A percentile compares a stretch with the other conserved stretches of the same genome.
Evolutionary conservation across 2,329 filamentous ascomycete genomes (phyloP).

Genomic region (Ceratocystis ficicola): DNA sequence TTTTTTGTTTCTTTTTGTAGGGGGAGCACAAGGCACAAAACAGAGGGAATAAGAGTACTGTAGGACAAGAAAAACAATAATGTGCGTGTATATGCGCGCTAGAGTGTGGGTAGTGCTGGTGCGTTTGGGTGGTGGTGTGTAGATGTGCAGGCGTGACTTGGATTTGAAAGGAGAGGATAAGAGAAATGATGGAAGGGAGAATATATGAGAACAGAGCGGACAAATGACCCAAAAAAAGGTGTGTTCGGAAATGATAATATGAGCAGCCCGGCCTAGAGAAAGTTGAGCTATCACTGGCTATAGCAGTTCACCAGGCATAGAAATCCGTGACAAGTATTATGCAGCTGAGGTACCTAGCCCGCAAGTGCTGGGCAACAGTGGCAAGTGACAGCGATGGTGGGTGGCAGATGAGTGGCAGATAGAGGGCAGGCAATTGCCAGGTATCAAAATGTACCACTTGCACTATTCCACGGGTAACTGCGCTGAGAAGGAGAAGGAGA

Average conservation of each 20-base stretch:
- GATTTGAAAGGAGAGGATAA: neutral
- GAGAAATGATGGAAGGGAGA: neutral
- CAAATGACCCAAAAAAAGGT: constrained; percentile 4
- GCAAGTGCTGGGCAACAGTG: neutral
- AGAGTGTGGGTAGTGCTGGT: neutral
- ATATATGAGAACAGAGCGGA: neutral
- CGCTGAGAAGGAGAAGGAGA: neutral
- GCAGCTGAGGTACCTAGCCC: too few species aligned
- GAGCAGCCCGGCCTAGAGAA: too few species aligned
- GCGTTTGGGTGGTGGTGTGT: neutral
- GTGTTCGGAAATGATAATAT: too few species aligned
- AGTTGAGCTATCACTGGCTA: too few species aligned
- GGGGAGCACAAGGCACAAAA: neutral
- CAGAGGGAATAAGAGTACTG: neutral
- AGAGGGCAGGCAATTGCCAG: neutral
- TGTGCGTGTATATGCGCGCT: neutral
- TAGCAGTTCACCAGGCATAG: too few species aligned
- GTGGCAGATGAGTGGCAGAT: neutral
- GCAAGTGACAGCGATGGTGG: neutral
- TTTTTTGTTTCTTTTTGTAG: neutral
- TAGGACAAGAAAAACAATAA: neutral
- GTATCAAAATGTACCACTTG: neutral
- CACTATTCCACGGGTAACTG: neutral
- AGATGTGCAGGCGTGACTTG: neutral
- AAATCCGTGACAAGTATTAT: too few species aligned